These are phyloP conservation scores for Colletotrichum salicis DNA, from an alignment of 2,329 filamentous ascomycete genomes.

Conservation along the genomic window DNA sequence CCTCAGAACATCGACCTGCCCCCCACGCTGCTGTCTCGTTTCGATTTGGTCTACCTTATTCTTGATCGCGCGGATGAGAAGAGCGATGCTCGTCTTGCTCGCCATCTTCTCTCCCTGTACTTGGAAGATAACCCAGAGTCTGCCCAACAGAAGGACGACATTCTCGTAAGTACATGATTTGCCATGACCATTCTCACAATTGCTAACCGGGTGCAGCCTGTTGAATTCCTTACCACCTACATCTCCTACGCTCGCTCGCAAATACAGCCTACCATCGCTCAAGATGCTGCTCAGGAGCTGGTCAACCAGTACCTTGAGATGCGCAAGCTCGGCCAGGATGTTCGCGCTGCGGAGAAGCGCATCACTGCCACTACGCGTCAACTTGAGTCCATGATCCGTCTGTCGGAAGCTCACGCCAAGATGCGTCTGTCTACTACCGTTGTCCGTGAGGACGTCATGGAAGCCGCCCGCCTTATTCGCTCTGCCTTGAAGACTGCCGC, in stretches of 20 bases:
- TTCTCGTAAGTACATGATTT: conserved; percentile 71
- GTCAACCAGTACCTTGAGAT: conserved; percentile 91
- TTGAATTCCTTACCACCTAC: conserved; percentile 96
- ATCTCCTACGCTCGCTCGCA: conserved; percentile 94
- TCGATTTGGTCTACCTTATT: conserved; percentile 96
- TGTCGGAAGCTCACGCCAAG: conserved; percentile 95
- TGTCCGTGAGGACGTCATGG: conserved; percentile 82
- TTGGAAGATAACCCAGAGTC: conserved; percentile 93
- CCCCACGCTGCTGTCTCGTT: conserved; percentile 92
- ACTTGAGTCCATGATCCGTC: conserved; percentile 97
- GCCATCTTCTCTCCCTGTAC: conserved; percentile 96
- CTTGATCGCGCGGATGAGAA: conserved; percentile 94
- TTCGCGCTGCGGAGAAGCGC: conserved; percentile 88
- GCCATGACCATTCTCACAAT: not conserved
- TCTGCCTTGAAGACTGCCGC: conserved; percentile 95
- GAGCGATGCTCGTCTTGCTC: conserved; percentile 86
- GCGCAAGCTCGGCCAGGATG: conserved; percentile 90
- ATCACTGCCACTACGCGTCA: conserved; percentile 98
- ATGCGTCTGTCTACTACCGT: conserved; percentile 88
- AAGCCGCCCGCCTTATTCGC: conserved; percentile 93
- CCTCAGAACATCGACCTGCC: conserved; percentile 98
- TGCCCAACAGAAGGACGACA: conserved; percentile 77
- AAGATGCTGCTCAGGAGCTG: conserved; percentile 83
- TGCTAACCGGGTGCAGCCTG: conserved; percentile 66
- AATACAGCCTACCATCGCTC: conserved; percentile 84